Conservation (phyloP, 2,329 filamentous ascomycete species). For the Claviceps sp. region DNA sequence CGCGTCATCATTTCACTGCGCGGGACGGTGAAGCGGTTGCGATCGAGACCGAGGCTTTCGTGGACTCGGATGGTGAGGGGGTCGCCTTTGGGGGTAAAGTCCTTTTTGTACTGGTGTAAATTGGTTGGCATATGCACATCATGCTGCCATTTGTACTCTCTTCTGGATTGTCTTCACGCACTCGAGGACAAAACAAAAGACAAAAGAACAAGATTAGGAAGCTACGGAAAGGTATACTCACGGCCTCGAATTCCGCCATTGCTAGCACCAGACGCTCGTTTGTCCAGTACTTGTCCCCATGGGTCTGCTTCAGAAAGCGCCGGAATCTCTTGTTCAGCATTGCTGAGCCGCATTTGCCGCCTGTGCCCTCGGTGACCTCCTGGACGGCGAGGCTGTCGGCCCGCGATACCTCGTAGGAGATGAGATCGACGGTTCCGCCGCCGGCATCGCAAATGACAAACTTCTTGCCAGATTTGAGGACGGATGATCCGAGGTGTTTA, state of each 20-base stretch:
- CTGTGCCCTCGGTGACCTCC: slow-evolving; percentile 35
- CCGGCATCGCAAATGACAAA: slow-evolving; percentile 42
- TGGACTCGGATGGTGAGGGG: slow-evolving; percentile 22
- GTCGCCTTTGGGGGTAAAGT: slow-evolving; percentile 22
- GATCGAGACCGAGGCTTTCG: slow-evolving; percentile 18
- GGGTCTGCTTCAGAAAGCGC: slow-evolving; percentile 27
- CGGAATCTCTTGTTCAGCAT: slow-evolving; percentile 35
- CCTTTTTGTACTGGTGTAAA: slow-evolving; percentile 21
- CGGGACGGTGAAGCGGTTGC: slow-evolving; percentile 19
- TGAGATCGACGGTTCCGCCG: slow-evolving; percentile 40
- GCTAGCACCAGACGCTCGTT: slow-evolving; percentile 27
- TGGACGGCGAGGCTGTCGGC: slow-evolving; percentile 30
- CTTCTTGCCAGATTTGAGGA: slow-evolving; percentile 29
- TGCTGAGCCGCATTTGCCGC: slow-evolving; percentile 35
- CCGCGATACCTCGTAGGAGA: slow-evolving; percentile 34
- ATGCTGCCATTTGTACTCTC: too few relatives aligned
- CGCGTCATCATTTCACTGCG: slow-evolving; percentile 51
- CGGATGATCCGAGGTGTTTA: slow-evolving; percentile 26
- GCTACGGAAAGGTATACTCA: slow-evolving; percentile 10
- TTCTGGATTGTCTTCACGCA: too few relatives aligned
- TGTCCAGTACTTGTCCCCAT: slow-evolving; percentile 29
- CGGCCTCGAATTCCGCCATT: slow-evolving; percentile 28
- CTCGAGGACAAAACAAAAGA: too few relatives aligned
- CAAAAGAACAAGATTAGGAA: too few relatives aligned
- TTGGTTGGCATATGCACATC: too few relatives aligned